Evolutionary conservation across 108 stramenopile genomes (phyloP).

Genomic region (Nannochloropsis gaditana): DNA sequence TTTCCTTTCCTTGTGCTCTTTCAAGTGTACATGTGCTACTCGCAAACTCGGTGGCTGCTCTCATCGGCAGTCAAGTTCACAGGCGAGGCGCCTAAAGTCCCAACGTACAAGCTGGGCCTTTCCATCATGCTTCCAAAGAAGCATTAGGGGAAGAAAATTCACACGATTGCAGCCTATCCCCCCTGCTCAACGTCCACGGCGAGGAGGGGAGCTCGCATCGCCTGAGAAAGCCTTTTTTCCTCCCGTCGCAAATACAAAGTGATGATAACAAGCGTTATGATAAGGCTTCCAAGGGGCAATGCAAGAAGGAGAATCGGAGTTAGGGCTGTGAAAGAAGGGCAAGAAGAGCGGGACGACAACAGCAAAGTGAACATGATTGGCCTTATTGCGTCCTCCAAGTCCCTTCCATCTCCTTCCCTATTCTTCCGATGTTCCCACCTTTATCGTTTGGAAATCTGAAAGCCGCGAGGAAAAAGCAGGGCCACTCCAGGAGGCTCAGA

Average conservation of each 20-base stretch:
- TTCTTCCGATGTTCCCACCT: background rate
- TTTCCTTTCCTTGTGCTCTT: no score
- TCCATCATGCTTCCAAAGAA: no score
- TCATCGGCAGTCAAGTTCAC: no score
- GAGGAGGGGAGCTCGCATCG: background rate
- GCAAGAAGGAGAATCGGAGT: conserved; percentile 3
- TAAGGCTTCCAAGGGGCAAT: background rate
- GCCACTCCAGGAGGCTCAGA: background rate
- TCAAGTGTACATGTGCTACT: no score
- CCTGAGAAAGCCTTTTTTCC: background rate
- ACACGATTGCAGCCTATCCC: background rate
- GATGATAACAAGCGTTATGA: background rate
- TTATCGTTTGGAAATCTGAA: background rate
- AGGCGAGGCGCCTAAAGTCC: no score
- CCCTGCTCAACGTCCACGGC: background rate
- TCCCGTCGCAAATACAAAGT: background rate
- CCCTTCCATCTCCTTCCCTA: background rate
- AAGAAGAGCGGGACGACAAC: background rate
- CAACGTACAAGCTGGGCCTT: no score
- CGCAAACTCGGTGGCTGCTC: no score
- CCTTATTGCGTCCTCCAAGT: background rate
- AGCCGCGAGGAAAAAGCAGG: background rate
- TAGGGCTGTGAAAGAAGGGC: background rate
- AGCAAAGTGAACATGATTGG: background rate
- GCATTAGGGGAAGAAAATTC: no score